phyloP scores from a whole-genome alignment of 345 rosid genomes.

The Eucalyptus grandis region DNA sequence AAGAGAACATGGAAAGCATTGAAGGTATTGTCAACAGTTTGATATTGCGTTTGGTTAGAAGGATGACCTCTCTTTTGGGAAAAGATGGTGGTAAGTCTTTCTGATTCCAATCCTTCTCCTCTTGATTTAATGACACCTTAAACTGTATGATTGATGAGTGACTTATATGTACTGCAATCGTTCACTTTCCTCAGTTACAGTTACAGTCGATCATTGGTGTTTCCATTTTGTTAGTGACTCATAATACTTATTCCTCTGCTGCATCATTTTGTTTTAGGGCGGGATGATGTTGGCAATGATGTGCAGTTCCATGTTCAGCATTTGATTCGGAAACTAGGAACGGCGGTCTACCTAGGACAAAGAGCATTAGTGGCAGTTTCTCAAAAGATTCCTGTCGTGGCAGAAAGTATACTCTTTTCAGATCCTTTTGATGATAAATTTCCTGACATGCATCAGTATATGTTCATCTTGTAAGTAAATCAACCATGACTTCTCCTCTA shows the following conservation, averaged over 20 bases:
- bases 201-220: not conserved
- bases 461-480: constrained; percentile 56
- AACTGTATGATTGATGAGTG: not conserved
- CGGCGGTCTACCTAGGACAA: constrained; percentile 61
- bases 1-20: constrained; percentile 27
- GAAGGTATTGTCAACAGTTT: constrained; percentile 55
- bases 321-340: constrained; percentile 69
- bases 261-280: constrained; percentile 14
- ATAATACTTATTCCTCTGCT: not conserved
- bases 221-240: not conserved
- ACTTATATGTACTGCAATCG: not conserved
- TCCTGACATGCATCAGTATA: constrained; percentile 42
- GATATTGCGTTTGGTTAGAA: constrained; percentile 40
- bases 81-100: constrained; percentile 24
- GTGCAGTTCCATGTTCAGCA: constrained; percentile 57
- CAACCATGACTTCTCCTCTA: not conserved
- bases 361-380: constrained; percentile 50
- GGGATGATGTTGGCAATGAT: constrained; percentile 15
- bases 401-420: constrained; percentile 53
- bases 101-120: not conserved
- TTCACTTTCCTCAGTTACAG: not conserved
- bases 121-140: not conserved
- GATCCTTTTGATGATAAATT: constrained; percentile 84
- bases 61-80: constrained; percentile 45
- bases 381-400: constrained; percentile 46